Percentiles rank a stretch among this genome's conserved stretches.
phyloP scores from a whole-genome alignment of 139 green algal species.

The Ettlia oleoabundans region DNA sequence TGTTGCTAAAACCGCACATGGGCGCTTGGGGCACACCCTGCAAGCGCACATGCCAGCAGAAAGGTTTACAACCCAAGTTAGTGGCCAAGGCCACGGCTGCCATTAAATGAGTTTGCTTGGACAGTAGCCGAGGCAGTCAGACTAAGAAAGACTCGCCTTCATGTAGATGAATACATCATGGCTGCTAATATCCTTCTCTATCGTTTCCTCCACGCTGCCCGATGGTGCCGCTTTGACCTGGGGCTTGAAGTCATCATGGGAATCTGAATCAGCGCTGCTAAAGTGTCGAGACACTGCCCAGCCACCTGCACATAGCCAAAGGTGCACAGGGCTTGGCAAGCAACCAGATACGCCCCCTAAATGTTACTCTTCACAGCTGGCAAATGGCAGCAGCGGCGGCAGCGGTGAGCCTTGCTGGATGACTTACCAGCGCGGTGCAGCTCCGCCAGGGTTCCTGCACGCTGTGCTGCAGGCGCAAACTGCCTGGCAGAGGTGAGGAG shows the following conservation, averaged over 20 bases:
- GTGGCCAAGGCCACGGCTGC: background rate
- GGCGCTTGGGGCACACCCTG: conserved; percentile 78
- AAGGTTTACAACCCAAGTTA: too few relatives aligned
- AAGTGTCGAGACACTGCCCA: background rate
- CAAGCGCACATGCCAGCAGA: background rate
- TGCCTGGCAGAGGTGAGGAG: conserved; percentile 22
- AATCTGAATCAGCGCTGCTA: conserved; percentile 60
- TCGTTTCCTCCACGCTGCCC: conserved; percentile 49
- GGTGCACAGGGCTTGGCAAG: too few relatives aligned
- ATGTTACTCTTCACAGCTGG: too few relatives aligned
- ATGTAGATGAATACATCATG: conserved; percentile 95
- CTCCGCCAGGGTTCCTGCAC: background rate
- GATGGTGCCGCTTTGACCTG: conserved; percentile 63
- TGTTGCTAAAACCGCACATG: conserved; percentile 94
- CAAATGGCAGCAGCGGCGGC: background rate
- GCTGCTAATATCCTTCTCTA: conserved; percentile 76
- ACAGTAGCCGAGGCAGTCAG: too few relatives aligned
- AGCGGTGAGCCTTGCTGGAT: background rate
- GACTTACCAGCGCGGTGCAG: conserved; percentile 20
- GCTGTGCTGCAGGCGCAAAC: conserved; percentile 7
- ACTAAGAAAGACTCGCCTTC: conserved; percentile 68
- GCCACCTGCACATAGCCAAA: conserved; percentile 1
- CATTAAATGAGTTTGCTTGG: too few relatives aligned
- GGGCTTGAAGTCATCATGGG: conserved; percentile 92
- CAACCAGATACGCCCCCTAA: too few relatives aligned